Percentiles rank a stretch among this genome's conserved stretches.
Evolutionary conservation across 139 green algal genomes (phyloP).

Genomic region (Trebouxia sp.): DNA sequence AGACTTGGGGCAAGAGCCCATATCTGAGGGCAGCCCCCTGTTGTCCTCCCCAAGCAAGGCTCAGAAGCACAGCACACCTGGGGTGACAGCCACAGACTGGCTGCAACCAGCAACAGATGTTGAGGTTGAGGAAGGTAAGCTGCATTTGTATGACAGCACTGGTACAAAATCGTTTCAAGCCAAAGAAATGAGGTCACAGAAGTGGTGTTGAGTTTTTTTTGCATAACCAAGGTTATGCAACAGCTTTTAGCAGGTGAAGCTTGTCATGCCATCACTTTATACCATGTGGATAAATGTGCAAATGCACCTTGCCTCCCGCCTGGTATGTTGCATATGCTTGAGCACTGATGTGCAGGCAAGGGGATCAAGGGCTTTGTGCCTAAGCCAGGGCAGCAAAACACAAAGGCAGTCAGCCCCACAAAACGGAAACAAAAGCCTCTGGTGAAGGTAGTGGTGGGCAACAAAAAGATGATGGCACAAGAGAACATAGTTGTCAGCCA

Average conservation of each 20-base stretch:
- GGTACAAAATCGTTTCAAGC: too few species aligned
- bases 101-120: constrained; percentile 20
- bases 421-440: neutral
- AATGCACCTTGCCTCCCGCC: too few species aligned
- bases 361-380: constrained; percentile 46
- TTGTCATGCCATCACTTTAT: too few species aligned
- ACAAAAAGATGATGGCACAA: constrained; percentile 71
- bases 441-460: constrained; percentile 69
- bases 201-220: too few species aligned
- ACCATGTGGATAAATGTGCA: too few species aligned
- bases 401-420: constrained; percentile 30
- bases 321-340: too few species aligned
- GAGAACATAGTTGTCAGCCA: constrained; percentile 49
- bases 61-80: neutral
- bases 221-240: too few species aligned
- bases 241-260: too few species aligned
- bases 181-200: too few species aligned
- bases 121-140: constrained; percentile 16
- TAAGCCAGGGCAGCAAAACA: constrained; percentile 5
- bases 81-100: constrained; percentile 16
- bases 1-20: neutral
- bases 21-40: neutral
- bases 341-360: constrained; percentile 38
- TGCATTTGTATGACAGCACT: neutral
- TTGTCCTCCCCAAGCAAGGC: neutral